These are phyloP conservation scores for Yamadazyma nakazawae DNA, from an alignment of 805 yeast species.

Conservation along the genomic window DNA sequence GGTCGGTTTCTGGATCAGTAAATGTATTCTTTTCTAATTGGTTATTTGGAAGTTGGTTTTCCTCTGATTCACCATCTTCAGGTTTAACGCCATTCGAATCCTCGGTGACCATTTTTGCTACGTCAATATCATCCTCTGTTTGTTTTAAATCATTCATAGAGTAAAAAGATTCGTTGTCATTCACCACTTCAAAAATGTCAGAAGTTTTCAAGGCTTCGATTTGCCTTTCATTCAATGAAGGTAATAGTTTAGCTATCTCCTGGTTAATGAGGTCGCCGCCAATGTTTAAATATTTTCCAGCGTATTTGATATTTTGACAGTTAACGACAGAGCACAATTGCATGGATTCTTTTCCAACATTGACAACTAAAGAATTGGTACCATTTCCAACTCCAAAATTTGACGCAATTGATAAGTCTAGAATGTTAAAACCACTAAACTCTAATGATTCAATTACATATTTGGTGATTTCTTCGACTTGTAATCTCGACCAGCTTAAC, in stretches of 20 bases:
- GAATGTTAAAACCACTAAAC: constrained; percentile 65
- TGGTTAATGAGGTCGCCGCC: constrained; percentile 71
- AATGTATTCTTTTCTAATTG: constrained; percentile 75
- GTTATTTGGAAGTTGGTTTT: constrained; percentile 49
- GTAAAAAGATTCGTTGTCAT: constrained; percentile 65
- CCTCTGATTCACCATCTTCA: constrained; percentile 19
- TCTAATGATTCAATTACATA: constrained; percentile 72
- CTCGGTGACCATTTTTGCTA: constrained; percentile 83
- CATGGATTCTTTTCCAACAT: constrained; percentile 71
- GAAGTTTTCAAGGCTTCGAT: constrained; percentile 74
- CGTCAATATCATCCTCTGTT: constrained; percentile 67
- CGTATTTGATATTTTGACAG: constrained; percentile 57
- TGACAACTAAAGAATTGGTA: constrained; percentile 69
- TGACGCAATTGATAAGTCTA: constrained; percentile 67
- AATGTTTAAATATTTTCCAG: constrained; percentile 42
- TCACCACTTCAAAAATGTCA: constrained; percentile 73
- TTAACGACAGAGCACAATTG: constrained; percentile 81
- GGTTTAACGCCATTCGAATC: constrained; percentile 18
- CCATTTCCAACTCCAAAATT: constrained; percentile 69
- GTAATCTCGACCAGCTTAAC: constrained; percentile 61
- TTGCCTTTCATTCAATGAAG: constrained; percentile 54
- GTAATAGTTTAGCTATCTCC: constrained; percentile 50
- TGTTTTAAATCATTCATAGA: constrained; percentile 49
- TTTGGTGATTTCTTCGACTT: constrained; percentile 67
- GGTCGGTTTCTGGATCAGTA: constrained; percentile 53